Conservation (phyloP, 257 asterid genomes). For the Solanum piurae region DNA sequence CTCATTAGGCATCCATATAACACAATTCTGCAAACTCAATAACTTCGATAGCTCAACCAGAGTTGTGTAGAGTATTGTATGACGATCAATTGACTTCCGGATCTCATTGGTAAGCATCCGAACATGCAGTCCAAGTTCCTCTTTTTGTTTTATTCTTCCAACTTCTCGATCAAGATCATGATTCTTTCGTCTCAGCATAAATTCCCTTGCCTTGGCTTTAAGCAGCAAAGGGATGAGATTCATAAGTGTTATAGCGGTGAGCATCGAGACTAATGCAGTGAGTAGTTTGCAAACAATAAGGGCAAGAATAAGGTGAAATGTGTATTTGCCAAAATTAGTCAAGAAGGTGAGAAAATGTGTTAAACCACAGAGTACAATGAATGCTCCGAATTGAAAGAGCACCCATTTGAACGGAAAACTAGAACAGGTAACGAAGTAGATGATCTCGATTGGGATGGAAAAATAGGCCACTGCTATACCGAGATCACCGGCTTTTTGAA, state of each 20-base stretch:
- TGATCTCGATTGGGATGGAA: conserved; percentile 89
- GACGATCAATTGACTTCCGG: conserved; percentile 83
- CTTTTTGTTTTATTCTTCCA: conserved; percentile 53
- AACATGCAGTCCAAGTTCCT: conserved; percentile 77
- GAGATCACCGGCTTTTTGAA: conserved; percentile 75
- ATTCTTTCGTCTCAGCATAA: conserved; percentile 67
- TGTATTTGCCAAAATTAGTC: conserved; percentile 84
- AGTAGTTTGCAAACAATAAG: conserved; percentile 70
- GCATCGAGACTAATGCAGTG: conserved; percentile 78
- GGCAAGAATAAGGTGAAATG: conserved; percentile 76
- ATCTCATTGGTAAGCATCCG: conserved; percentile 94
- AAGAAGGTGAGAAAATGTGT: conserved; percentile 86
- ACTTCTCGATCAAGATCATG: conserved; percentile 88
- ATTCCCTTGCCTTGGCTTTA: conserved; percentile 67
- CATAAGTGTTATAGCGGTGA: conserved; percentile 74
- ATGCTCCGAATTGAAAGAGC: conserved; percentile 68
- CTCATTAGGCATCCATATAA: conserved; percentile 86
- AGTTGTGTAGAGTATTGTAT: conserved; percentile 72
- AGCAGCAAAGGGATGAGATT: conserved; percentile 76
- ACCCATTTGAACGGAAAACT: conserved; percentile 89
- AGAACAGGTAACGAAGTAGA: conserved; percentile 77
- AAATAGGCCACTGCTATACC: conserved; percentile 91
- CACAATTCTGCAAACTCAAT: conserved; percentile 66
- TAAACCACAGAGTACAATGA: conserved; percentile 92
- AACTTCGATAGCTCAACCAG: conserved; percentile 83